phyloP scores from a whole-genome alignment of 495 filamentous ascomycete genomes.

The Apodospora peruviana region DNA sequence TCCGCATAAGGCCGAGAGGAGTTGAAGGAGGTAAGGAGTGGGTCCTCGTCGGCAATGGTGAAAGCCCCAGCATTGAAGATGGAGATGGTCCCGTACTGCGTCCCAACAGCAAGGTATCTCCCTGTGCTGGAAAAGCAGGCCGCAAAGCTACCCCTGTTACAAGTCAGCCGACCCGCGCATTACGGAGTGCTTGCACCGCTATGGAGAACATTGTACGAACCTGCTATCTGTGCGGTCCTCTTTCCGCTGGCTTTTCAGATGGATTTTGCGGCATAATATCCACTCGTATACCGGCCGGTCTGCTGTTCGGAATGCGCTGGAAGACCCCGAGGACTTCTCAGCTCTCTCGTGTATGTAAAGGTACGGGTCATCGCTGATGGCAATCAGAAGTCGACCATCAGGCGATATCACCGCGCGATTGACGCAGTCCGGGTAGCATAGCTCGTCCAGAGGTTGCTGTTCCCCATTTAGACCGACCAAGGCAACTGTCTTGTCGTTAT shows the following conservation, averaged over 20 bases:
- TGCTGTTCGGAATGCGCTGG: conserved; percentile 2
- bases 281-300: conserved; percentile 29
- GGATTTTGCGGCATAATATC: conserved; percentile 34
- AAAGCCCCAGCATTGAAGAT: conserved; percentile 41
- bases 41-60: conserved; percentile 27
- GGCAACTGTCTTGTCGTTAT: conserved; percentile 84
- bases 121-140: conserved; percentile 49
- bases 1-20: conserved; percentile 55
- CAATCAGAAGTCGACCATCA: conserved; percentile 71
- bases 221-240: conserved; percentile 39
- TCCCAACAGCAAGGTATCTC: conserved; percentile 49
- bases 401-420: conserved; percentile 92
- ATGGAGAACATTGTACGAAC: conserved; percentile 6
- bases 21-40: conserved; percentile 39
- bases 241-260: conserved; percentile 43
- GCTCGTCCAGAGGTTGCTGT: conserved; percentile 50
- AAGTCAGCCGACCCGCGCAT: conserved; percentile 10
- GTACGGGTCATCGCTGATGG: conserved; percentile 77
- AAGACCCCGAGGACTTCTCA: conserved; percentile 8
- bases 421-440: conserved; percentile 72
- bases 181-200: too few species aligned
- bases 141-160: conserved; percentile 47
- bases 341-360: conserved; percentile 68
- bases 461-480: conserved; percentile 58
- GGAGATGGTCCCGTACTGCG: conserved; percentile 52